Conservation (phyloP, 768 basidiomycete genomes). For the Mycena floridula region DNA sequence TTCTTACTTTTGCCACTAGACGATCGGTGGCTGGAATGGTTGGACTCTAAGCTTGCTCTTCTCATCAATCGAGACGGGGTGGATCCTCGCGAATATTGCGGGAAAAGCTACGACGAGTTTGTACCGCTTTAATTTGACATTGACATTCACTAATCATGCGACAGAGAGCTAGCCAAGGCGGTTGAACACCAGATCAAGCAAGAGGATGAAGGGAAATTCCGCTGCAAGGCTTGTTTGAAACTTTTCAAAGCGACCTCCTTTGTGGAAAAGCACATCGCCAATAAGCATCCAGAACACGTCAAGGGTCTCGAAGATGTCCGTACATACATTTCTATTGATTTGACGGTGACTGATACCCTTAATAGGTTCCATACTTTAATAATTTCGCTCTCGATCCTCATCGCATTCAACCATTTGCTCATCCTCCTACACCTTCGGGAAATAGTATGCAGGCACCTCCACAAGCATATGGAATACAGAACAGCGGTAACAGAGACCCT, state of each 20-base stretch:
- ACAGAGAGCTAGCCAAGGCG: conserved; percentile 75
- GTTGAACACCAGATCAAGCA: conserved; percentile 83
- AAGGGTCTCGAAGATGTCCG: conserved; percentile 81
- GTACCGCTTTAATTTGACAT: conserved; percentile 11
- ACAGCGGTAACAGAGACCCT: conserved; percentile 36
- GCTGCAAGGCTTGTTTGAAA: conserved; percentile 95
- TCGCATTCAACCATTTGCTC: conserved; percentile 79
- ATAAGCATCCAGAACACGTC: conserved; percentile 88
- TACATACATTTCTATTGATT: conserved; percentile 5
- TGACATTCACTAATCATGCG: conserved; percentile 11
- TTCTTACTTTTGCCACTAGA: conserved; percentile 37
- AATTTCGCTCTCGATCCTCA: conserved; percentile 96
- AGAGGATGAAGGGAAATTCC: conserved; percentile 95
- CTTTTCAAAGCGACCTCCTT: conserved; percentile 96
- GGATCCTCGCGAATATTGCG: conserved; percentile 85
- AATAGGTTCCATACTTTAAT: conserved; percentile 84
- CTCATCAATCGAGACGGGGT: conserved; percentile 73
- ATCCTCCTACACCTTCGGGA: conserved; percentile 65
- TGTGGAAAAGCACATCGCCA: conserved; percentile 94
- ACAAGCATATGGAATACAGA: conserved; percentile 80
- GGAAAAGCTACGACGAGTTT: conserved; percentile 86
- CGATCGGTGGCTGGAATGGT: conserved; percentile 83
- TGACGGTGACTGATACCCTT: conserved; percentile 8
- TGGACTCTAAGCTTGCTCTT: conserved; percentile 81
- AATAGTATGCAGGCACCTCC: conserved; percentile 61